These are phyloP conservation scores for Fusarium citri DNA, from an alignment of 2,329 filamentous ascomycete species.

Conservation along the genomic window DNA sequence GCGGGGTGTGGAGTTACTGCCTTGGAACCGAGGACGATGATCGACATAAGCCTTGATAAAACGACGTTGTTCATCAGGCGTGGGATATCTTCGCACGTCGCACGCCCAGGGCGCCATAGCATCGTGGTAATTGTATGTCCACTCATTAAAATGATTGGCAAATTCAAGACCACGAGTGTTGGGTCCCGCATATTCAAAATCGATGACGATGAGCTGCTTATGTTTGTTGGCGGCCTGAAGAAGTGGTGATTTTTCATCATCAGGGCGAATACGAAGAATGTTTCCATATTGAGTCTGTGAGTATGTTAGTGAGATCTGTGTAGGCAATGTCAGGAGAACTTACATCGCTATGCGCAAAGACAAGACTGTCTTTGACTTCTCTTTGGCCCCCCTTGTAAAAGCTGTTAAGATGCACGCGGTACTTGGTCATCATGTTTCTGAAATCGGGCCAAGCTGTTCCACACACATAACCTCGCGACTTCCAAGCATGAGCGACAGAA, in stretches of 20 bases:
- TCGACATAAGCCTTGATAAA: conserved; percentile 90
- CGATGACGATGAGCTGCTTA: conserved; percentile 96
- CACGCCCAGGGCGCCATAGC: conserved; percentile 72
- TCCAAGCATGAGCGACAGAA: conserved; percentile 66
- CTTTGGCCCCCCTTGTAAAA: conserved; percentile 73
- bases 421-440: conserved; percentile 78
- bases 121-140: conserved; percentile 98
- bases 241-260: conserved; percentile 83
- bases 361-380: conserved; percentile 77
- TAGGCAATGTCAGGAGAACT: conserved; percentile 49
- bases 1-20: conserved; percentile 62
- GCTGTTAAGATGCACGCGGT: conserved; percentile 77
- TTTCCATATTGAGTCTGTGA: conserved; percentile 95
- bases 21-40: conserved; percentile 76
- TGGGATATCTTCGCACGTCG: conserved; percentile 79
- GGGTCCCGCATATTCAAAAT: conserved; percentile 96
- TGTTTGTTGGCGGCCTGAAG: conserved; percentile 91
- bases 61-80: conserved; percentile 80
- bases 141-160: conserved; percentile 98
- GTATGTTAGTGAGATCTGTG: conserved; percentile 15
- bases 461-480: conserved; percentile 78
- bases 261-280: conserved; percentile 79
- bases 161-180: conserved; percentile 91
- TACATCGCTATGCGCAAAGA: conserved; percentile 99
- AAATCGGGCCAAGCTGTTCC: conserved; percentile 87